These are phyloP conservation scores for Backusella sp. DNA, from an alignment of 192 early-diverging fungal species.

Conservation along the genomic window DNA sequence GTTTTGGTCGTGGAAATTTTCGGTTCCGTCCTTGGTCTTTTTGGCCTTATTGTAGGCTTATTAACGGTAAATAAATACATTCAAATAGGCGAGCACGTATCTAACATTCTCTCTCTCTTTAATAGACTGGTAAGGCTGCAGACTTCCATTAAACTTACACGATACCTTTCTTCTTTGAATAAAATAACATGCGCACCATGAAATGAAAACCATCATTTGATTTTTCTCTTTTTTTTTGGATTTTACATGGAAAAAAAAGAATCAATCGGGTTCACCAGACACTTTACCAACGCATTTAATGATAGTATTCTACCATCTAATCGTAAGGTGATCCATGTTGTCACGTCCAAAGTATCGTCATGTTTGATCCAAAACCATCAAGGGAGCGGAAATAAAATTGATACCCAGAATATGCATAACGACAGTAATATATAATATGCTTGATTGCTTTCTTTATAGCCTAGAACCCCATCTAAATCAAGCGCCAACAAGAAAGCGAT, in stretches of 20 bases:
- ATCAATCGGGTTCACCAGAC: slow-evolving; percentile 77
- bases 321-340: too few species aligned
- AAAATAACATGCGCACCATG: not conserved
- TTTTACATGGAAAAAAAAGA: too few species aligned
- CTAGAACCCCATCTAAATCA: too few species aligned
- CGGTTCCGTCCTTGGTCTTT: slow-evolving; percentile 92
- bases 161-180: slow-evolving; percentile 3
- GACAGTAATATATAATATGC: too few species aligned
- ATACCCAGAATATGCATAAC: too few species aligned
- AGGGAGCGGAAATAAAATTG: too few species aligned
- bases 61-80: slow-evolving; percentile 56
- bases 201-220: slow-evolving; percentile 14
- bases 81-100: not conserved
- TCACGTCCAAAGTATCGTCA: too few species aligned
- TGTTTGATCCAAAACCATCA: too few species aligned
- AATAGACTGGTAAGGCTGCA: slow-evolving; percentile 38
- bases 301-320: slow-evolving; percentile 53
- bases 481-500: too few species aligned
- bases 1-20: slow-evolving; percentile 98
- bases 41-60: slow-evolving; percentile 94
- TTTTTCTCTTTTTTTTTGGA: slow-evolving; percentile 15
- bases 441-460: too few species aligned
- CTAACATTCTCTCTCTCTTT: not conserved
- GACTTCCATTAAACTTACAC: slow-evolving; percentile 31
- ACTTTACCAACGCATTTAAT: slow-evolving; percentile 73